These are phyloP conservation scores for Solanum sejunctum DNA, from an alignment of 257 asterid species.

Conservation along the genomic window DNA sequence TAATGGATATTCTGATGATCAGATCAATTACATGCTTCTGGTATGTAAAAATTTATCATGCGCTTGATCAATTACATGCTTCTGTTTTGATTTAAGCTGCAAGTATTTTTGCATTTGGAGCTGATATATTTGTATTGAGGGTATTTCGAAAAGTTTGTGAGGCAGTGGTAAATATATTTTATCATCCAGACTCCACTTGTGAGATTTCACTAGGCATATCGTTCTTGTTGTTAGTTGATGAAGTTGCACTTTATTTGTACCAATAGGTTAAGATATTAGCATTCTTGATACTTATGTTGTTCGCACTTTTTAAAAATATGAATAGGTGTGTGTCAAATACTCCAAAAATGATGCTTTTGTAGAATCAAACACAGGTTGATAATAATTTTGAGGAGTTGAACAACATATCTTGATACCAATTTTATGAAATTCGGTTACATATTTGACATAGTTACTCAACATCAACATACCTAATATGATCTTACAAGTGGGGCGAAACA, in stretches of 20 bases:
- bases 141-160: too few relatives aligned
- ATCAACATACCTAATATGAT: background rate
- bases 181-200: too few relatives aligned
- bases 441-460: background rate
- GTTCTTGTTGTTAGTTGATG: too few relatives aligned
- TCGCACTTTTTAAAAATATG: background rate
- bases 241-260: too few relatives aligned
- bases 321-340: background rate
- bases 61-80: background rate
- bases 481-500: background rate
- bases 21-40: background rate
- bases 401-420: background rate
- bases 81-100: background rate
- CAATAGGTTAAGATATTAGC: too few relatives aligned
- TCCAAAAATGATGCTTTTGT: too few relatives aligned
- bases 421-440: background rate
- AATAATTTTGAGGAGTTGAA: background rate
- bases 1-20: background rate
- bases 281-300: background rate
- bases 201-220: too few relatives aligned
- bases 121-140: too few relatives aligned
- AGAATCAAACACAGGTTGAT: background rate
- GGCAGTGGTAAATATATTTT: too few relatives aligned
- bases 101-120: too few relatives aligned
- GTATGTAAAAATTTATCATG: background rate